Evolutionary conservation across 352 stramenopile genomes (phyloP), one percentile per base, ranked within the genome.

Genomic region (Lagenidium sp.): DNA sequence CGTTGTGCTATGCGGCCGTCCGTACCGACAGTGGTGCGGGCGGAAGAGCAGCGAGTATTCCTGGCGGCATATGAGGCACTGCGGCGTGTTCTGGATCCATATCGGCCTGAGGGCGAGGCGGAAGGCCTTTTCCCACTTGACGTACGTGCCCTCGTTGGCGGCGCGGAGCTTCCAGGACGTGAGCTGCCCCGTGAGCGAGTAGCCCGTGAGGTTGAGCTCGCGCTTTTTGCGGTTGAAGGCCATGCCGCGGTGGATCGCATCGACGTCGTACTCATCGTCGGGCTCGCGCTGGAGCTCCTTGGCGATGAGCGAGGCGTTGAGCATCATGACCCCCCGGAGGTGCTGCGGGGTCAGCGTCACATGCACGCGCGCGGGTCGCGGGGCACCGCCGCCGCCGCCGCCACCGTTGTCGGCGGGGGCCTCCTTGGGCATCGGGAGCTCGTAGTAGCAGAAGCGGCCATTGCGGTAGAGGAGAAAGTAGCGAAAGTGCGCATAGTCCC

Each of bases 401-500:
- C 13, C 16, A 3, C 42, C 36, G 2, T 38, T 47, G 11, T 55
- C 54, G 8, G 34, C 36, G 4, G 52, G 50, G n/a, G 56, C 46
- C 8, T 60, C 42, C 4, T 65, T 51, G 16, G 68, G 67, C 53
- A 92, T 80, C 15, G 76, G 74, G 40, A 92, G 57, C 53, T 92
- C 79, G 53, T 92, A 92, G 61, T 92, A 92, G 66, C 78, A 89
- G 50, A 92, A 83, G 38, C 76, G 68, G 24, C 79, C 79, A 37
- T 87, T 88, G 44, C 76, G 72, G 50, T 75, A 88, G 6, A 92
- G 73, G 37, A 88, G 43, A 44, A 92, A 92, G 58, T 92, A 92
- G 15, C 79, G 76, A 47, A 85, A 92, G 46, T 89, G 79, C 57
- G 79, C 76, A 53, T 92, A 92, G 53, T 92, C 79, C 44, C 79